Conservation (phyloP, 495 filamentous ascomycete genomes). For the Pseudevernia furfuracea region DNA sequence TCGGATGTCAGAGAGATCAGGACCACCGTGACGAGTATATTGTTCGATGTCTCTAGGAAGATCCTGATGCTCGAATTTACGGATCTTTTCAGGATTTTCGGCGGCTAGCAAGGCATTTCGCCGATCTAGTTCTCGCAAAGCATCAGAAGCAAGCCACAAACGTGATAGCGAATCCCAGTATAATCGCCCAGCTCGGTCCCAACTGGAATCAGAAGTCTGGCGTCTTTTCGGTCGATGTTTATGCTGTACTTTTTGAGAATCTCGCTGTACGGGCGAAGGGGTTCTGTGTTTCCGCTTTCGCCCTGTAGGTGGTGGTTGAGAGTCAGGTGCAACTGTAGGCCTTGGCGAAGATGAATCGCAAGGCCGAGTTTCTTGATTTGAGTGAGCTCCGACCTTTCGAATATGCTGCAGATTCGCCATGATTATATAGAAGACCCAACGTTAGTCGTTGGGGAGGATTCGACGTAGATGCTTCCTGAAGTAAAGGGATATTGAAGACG, state of each 20-base stretch:
- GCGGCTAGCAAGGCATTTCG: not conserved
- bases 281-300: conserved; percentile 1
- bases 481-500: not conserved
- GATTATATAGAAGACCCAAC: not conserved
- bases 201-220: no score
- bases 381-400: conserved; percentile 2
- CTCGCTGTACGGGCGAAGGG: no score
- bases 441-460: not conserved
- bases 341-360: not conserved
- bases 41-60: not conserved
- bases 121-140: not conserved
- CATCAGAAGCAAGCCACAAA: not conserved
- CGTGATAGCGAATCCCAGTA: conserved; percentile 2
- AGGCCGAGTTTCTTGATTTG: conserved; percentile 5
- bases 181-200: not conserved
- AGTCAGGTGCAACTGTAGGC: not conserved
- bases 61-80: not conserved
- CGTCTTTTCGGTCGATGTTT: no score
- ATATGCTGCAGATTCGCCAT: not conserved
- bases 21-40: not conserved
- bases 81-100: not conserved
- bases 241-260: no score
- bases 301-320: not conserved
- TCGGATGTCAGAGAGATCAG: not conserved
- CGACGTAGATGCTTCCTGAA: not conserved